A percentile compares a stretch with the other conserved stretches of the same genome.
Evolutionary conservation across 2,329 filamentous ascomycete genomes (phyloP).

Genomic region (Nothophoma quercina): DNA sequence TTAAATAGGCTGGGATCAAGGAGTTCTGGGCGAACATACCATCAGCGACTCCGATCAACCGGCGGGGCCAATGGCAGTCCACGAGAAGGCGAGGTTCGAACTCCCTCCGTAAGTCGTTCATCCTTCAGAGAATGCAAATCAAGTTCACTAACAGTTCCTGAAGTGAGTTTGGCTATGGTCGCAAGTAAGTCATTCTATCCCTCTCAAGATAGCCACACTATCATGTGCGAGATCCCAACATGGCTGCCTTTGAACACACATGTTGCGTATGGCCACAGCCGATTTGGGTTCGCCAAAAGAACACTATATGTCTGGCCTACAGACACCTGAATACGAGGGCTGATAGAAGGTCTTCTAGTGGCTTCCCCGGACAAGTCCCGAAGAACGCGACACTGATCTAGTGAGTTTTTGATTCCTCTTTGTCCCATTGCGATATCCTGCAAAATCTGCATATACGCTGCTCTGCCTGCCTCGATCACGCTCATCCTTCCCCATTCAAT

Average conservation of each 20-base stretch:
- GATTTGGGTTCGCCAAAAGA: no score
- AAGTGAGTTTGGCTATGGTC: conserved; percentile 50
- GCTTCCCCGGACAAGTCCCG: conserved; percentile 81
- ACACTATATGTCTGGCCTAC: no score
- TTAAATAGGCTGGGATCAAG: conserved; percentile 65
- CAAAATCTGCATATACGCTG: not conserved
- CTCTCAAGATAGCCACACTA: not conserved
- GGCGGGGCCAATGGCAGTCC: conserved; percentile 75
- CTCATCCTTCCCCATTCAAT: no score
- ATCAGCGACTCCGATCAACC: conserved; percentile 14
- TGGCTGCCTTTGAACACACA: no score
- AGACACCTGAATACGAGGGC: conserved; percentile 17
- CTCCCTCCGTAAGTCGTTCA: conserved; percentile 72
- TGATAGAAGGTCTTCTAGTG: conserved; percentile 58
- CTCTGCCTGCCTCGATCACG: no score
- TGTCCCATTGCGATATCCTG: not conserved
- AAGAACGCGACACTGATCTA: conserved; percentile 79
- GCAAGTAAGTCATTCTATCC: conserved; percentile 40
- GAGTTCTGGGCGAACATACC: conserved; percentile 62
- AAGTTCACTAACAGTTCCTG: conserved; percentile 25
- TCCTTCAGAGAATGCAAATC: not conserved
- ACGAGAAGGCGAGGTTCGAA: conserved; percentile 86
- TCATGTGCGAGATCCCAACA: no score
- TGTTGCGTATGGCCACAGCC: no score
- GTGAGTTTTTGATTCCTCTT: conserved; percentile 62